Conservation (phyloP, 768 basidiomycete species). For the Rhizopogon vesiculosus region DNA sequence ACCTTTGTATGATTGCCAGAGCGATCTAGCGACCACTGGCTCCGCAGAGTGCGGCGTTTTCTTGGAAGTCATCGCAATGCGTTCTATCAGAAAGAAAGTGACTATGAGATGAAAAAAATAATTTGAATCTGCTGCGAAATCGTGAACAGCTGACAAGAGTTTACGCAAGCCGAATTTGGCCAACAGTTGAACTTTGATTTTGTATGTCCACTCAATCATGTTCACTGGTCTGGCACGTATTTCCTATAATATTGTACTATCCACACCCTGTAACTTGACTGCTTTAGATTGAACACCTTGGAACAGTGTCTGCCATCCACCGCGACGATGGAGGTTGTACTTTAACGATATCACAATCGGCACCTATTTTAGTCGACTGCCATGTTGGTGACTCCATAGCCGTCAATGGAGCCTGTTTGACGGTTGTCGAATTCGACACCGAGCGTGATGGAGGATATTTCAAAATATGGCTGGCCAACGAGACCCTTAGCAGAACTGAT, state of each 20-base stretch:
- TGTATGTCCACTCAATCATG: conserved; percentile 34
- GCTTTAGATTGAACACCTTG: conserved; percentile 83
- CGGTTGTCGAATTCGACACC: conserved; percentile 80
- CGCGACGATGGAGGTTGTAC: conserved; percentile 76
- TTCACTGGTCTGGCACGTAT: conserved; percentile 73
- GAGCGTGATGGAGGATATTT: conserved; percentile 70
- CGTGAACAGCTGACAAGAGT: background rate
- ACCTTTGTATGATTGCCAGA: conserved; percentile 46
- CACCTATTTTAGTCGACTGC: conserved; percentile 80
- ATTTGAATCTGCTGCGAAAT: background rate
- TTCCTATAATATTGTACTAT: background rate
- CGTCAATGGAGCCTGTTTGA: conserved; percentile 85
- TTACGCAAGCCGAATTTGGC: background rate
- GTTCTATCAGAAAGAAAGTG: background rate
- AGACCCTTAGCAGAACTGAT: conserved; percentile 88
- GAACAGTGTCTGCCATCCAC: conserved; percentile 61
- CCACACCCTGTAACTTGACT: conserved; percentile 5
- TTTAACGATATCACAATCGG: conserved; percentile 68
- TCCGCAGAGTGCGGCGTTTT: conserved; percentile 4
- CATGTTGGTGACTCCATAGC: conserved; percentile 93
- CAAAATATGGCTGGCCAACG: conserved; percentile 93
- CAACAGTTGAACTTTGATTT: too few species aligned
- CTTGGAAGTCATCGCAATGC: background rate
- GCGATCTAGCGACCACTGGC: conserved; percentile 13
- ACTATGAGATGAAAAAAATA: background rate